Evolutionary conservation across 2,329 filamentous ascomycete genomes (phyloP).

Genomic region (Colletotrichum coccodes): DNA sequence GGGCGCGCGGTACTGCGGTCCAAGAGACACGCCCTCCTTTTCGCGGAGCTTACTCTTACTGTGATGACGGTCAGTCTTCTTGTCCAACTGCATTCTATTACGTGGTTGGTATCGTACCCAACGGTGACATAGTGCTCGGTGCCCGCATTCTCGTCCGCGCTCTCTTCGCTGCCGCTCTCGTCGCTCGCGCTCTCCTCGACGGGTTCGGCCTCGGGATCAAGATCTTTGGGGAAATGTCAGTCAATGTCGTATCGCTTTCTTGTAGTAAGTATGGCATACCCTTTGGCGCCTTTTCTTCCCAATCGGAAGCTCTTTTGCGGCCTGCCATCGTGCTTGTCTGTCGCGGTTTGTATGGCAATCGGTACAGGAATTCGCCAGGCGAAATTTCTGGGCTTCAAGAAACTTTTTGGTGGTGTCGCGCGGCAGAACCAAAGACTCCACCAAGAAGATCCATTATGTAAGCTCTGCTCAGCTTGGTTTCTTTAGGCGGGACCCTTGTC

Average conservation of each 20-base stretch:
- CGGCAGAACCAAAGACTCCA: constrained; percentile 32
- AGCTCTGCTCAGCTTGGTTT: neutral
- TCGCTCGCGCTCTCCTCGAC: constrained; percentile 51
- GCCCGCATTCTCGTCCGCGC: constrained; percentile 64
- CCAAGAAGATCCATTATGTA: neutral
- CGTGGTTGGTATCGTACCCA: constrained; percentile 56
- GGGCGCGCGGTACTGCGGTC: constrained; percentile 81
- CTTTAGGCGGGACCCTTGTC: neutral
- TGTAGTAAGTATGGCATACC: neutral
- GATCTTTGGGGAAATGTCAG: constrained; percentile 23
- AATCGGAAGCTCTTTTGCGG: constrained; percentile 28
- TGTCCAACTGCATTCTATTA: neutral
- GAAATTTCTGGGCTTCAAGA: constrained; percentile 34
- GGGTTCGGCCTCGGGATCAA: constrained; percentile 33
- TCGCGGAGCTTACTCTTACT: constrained; percentile 87
- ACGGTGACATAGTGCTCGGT: constrained; percentile 90
- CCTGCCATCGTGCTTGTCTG: constrained; percentile 10
- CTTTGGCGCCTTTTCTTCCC: constrained; percentile 32
- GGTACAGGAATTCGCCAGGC: neutral
- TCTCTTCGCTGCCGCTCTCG: constrained; percentile 51
- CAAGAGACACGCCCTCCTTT: constrained; percentile 74
- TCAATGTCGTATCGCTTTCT: neutral
- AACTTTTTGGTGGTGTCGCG: constrained; percentile 35
- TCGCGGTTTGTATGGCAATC: constrained; percentile 2
- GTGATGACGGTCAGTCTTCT: constrained; percentile 11